Percentiles rank a stretch among this genome's conserved stretches.
Conservation (phyloP, 192 early-diverging fungal species). For the Coemansia umbellata region DNA sequence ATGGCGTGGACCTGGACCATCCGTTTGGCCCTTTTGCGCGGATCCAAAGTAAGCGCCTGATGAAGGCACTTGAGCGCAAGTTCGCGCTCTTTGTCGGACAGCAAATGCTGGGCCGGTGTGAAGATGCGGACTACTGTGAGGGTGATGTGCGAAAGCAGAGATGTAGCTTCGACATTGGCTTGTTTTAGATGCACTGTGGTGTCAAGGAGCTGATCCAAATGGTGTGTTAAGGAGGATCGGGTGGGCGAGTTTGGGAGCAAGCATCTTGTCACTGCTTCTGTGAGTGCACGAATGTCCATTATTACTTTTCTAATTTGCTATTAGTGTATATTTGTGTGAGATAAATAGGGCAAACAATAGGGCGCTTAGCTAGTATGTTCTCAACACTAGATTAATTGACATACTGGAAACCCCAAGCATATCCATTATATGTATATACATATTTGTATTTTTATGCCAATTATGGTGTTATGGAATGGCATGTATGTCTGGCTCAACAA, state of each 20-base stretch:
- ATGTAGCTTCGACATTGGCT: slow-evolving; percentile 18
- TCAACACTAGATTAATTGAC: no score
- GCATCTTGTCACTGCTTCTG: slow-evolving; percentile 8
- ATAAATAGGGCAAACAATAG: no score
- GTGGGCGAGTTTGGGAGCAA: slow-evolving; percentile 6
- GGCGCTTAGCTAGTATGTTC: no score
- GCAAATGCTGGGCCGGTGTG: background rate
- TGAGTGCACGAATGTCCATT: slow-evolving; percentile 25
- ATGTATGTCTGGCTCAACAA: no score
- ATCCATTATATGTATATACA: no score
- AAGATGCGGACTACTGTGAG: slow-evolving; percentile 16
- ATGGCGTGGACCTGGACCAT: slow-evolving; percentile 22
- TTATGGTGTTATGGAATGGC: no score
- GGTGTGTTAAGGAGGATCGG: slow-evolving; percentile 1
- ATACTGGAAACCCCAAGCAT: no score
- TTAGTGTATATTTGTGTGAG: no score
- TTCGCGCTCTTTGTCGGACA: slow-evolving; percentile 30
- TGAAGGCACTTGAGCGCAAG: slow-evolving; percentile 10
- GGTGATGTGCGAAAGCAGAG: slow-evolving; percentile 23
- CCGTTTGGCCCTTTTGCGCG: background rate
- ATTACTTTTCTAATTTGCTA: no score
- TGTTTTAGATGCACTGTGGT: slow-evolving; percentile 2
- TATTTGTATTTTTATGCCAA: no score
- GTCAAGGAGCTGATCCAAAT: slow-evolving; percentile 8
- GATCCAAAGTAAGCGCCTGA: slow-evolving; percentile 15